Percentiles rank a stretch among this genome's conserved stretches.
Evolutionary conservation across 352 stramenopile species (phyloP).

Genomic region (Poterioochromonas sp.): DNA sequence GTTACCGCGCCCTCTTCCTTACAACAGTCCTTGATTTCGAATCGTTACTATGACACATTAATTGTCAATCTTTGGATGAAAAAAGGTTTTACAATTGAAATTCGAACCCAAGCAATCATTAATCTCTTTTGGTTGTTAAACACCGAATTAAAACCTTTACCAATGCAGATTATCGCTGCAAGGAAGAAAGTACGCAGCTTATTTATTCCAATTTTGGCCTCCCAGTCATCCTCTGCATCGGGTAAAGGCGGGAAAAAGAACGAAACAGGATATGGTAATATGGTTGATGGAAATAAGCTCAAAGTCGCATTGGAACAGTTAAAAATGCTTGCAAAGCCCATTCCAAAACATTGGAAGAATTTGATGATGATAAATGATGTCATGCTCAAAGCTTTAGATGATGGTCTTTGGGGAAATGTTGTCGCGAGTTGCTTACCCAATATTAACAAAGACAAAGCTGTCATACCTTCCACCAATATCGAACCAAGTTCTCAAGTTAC

Average conservation of each 20-base stretch:
- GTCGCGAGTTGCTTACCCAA: not conserved
- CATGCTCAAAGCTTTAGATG: not conserved
- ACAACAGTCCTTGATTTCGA: not conserved
- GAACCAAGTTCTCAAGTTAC: not conserved
- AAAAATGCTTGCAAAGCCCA: too few relatives aligned
- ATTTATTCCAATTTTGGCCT: not conserved
- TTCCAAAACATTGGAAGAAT: not conserved
- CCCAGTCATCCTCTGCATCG: not conserved
- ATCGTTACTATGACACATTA: constrained; percentile 12
- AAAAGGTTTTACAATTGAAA: constrained; percentile 1
- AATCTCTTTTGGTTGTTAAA: constrained; percentile 2
- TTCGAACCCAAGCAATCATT: not conserved
- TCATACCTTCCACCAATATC: not conserved
- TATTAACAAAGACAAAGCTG: too few relatives aligned
- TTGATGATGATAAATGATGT: not conserved
- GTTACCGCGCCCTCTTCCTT: not conserved
- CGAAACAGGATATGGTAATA: too few relatives aligned
- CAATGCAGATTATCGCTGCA: not conserved
- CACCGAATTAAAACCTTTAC: not conserved
- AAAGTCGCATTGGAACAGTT: not conserved
- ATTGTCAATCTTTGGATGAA: not conserved
- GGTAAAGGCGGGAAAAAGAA: not conserved
- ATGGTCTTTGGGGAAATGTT: not conserved
- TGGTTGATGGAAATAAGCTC: not conserved
- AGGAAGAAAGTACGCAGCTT: not conserved